Evolutionary conservation across 495 filamentous ascomycete species (phyloP), one percentile per base, ranked within the genome.

Genomic region (Amphirosellinia nigrospora): DNA sequence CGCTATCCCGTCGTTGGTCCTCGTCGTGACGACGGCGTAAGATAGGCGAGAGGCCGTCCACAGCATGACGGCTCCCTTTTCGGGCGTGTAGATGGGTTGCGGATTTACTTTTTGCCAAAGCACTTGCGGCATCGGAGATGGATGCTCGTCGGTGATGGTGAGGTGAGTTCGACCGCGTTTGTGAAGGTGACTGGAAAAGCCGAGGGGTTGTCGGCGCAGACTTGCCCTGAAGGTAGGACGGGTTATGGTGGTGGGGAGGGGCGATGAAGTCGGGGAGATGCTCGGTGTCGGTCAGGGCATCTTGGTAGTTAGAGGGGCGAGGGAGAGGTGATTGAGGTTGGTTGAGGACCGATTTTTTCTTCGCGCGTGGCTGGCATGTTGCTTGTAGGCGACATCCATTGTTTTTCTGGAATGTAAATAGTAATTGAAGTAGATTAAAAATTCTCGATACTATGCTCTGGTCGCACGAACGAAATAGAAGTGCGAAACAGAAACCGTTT

Each of bases 231-330:
- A 88, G 80, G 73, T 87, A 87, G 36, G 85, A 86, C 48, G 79
- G 71, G 58, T 77, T 81, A 50, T 74, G 74, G 34, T 76, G 71
- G n/a, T 73, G 63, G 6, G 72, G 69, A 32, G 63, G 36, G n/a
- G 74, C 75, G 26, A 70, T 63, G 64, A 71, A 52, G 38, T 78
- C 74, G 70, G 79, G 73, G 52, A 79, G 70, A 68, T 83, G 77
- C 65, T 89, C 85, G 63, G 83, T 78, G 72, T 90, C 86, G 67
- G 79, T 74, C 59, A 90, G 82, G 90, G 89, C 68, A 90, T 87
- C 77, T 84, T 86, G 60, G 89, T 86, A 19, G 89, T 91, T 23
- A 93, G 82, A 66, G 90, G 90, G 38, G 89, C 86, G 59, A 92
- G 84, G 30, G 88, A 88, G 71, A 86, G 79, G 71, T 86, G 83